Evolutionary conservation across 768 basidiomycete genomes (phyloP).

Genomic region (Brasilioporus rufonigricans): DNA sequence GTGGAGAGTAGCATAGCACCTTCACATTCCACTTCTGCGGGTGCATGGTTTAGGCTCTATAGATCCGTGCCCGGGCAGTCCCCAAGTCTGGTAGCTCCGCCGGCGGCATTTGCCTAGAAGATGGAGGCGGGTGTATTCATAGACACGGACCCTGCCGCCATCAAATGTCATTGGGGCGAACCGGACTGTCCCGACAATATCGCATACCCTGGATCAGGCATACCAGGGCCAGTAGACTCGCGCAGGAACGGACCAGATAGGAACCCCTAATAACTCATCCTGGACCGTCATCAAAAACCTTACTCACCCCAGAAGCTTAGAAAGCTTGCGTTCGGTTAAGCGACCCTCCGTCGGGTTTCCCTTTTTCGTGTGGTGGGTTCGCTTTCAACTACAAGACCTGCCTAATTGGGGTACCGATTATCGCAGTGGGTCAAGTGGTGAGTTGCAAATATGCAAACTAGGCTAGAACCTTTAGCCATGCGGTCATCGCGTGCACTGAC

Average conservation of each 20-base stretch:
- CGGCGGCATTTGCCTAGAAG: constrained; percentile 1
- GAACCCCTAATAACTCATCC: background rate
- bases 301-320: background rate
- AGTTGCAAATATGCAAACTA: background rate
- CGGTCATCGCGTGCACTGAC: constrained; percentile 10
- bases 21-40: background rate
- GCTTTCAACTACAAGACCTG: constrained; percentile 8
- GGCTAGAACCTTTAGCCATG: constrained; percentile 5
- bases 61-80: background rate
- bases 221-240: constrained; percentile 11
- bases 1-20: background rate
- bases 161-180: too few relatives aligned
- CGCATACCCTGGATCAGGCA: background rate
- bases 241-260: background rate
- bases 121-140: background rate
- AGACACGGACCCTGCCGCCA: background rate
- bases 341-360: background rate
- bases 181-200: constrained; percentile 6
- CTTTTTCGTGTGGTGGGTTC: background rate
- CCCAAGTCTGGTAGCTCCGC: background rate
- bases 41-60: constrained; percentile 9
- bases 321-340: background rate
- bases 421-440: background rate
- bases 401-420: constrained; percentile 13
- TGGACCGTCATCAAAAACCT: constrained; percentile 4